Percentiles rank a stretch among this genome's conserved stretches.
These are phyloP conservation scores for Amoebophrya sp. DNA, from an alignment of 169 alveolate species.

Conservation along the genomic window DNA sequence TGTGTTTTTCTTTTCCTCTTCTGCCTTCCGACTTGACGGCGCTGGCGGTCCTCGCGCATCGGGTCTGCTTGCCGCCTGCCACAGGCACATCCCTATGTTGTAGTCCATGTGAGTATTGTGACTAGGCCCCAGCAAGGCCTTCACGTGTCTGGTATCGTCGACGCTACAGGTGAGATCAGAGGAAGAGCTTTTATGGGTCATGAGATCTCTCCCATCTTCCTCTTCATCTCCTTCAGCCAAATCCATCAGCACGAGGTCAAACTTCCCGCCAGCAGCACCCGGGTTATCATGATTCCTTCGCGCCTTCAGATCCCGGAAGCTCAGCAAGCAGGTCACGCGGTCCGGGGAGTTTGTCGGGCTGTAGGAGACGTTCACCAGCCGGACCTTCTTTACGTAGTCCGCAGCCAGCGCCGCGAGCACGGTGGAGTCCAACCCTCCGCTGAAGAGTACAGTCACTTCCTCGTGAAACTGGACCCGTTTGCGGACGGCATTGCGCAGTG, in stretches of 20 bases:
- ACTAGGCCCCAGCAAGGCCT: conserved; percentile 27
- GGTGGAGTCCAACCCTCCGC: conserved; percentile 52
- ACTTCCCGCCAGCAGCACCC: conserved; percentile 25
- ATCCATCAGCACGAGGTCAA: conserved; percentile 34
- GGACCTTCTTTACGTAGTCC: neutral
- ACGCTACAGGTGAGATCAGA: too few species aligned
- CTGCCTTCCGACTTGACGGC: too few species aligned
- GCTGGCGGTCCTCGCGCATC: neutral
- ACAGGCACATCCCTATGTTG: conserved; percentile 47
- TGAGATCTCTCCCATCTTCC: too few species aligned
- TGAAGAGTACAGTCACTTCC: conserved; percentile 43
- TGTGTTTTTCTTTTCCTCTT: too few species aligned
- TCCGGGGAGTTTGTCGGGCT: neutral
- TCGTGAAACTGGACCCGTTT: conserved; percentile 2
- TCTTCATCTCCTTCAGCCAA: too few species aligned
- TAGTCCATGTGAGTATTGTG: conserved; percentile 48
- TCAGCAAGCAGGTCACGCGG: neutral
- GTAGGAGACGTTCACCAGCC: neutral
- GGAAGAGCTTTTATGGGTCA: too few species aligned
- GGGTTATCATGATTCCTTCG: too few species aligned
- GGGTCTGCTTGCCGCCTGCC: conserved; percentile 25
- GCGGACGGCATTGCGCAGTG: conserved; percentile 27
- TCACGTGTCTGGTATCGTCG: too few species aligned
- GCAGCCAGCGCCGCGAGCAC: conserved; percentile 37
- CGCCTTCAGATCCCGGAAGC: neutral